Evolutionary conservation across 148 eudicot species (phyloP).

Genomic region (Polygonum aviculare): DNA sequence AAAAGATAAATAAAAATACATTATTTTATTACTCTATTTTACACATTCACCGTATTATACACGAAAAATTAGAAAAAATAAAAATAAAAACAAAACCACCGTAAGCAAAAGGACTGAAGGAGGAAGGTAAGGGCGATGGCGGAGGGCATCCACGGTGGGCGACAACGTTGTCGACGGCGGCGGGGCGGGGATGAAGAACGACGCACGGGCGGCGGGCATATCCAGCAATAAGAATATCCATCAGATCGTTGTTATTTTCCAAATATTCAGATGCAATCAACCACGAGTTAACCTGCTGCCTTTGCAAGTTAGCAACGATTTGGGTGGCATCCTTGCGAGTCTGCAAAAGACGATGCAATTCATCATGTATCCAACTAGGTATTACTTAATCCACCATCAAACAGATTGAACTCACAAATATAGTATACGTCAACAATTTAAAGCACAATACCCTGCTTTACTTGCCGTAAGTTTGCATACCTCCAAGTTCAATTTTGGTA

Average conservation of each 20-base stretch:
- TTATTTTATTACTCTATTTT: too few relatives aligned
- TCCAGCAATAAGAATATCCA: conserved; percentile 85
- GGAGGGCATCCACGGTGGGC: too few relatives aligned
- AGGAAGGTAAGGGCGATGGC: too few relatives aligned
- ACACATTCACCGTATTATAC: too few relatives aligned
- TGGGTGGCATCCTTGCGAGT: conserved; percentile 98
- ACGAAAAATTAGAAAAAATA: too few relatives aligned
- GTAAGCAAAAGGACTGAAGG: too few relatives aligned
- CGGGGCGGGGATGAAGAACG: too few relatives aligned
- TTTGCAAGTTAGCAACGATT: conserved; percentile 96
- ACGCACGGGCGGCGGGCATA: too few relatives aligned
- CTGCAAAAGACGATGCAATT: conserved; percentile 29
- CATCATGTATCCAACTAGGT: background rate
- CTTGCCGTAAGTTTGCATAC: conserved; percentile 21
- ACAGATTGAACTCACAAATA: background rate
- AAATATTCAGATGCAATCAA: conserved; percentile 91
- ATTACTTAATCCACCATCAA: background rate
- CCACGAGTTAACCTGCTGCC: conserved; percentile 86
- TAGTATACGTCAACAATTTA: background rate
- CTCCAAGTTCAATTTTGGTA: conserved; percentile 86
- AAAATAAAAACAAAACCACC: too few relatives aligned
- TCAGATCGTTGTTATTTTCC: conserved; percentile 76
- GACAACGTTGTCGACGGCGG: too few relatives aligned
- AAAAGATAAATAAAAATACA: too few relatives aligned
- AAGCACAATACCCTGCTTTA: background rate